Percentiles rank a stretch among this genome's conserved stretches.
Evolutionary conservation across 2,329 filamentous ascomycete species (phyloP).

Genomic region (Trichoderma arundinaceum): DNA sequence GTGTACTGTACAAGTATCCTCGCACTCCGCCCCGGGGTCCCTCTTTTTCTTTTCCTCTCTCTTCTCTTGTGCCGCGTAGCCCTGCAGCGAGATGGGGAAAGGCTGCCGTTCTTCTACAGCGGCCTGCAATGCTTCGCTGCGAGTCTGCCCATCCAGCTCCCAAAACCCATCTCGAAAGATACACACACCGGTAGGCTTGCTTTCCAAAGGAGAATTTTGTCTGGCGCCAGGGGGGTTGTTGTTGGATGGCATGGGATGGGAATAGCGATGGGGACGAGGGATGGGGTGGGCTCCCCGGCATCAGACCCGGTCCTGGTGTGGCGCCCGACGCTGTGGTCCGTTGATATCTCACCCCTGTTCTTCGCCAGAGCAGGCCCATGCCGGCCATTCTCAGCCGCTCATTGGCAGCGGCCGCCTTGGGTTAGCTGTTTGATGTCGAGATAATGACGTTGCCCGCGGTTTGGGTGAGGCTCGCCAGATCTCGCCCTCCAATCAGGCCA

Average conservation of each 20-base stretch:
- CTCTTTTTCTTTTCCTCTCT: background rate
- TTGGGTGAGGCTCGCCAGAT: conserved; percentile 21
- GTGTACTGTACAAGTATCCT: conserved; percentile 5
- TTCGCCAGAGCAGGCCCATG: conserved; percentile 28
- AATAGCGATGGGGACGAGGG: conserved; percentile 8
- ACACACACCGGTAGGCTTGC: conserved; percentile 2
- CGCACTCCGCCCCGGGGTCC: conserved; percentile 2
- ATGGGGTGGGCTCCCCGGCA: conserved; percentile 26
- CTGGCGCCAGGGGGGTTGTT: conserved; percentile 11
- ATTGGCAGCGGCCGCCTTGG: conserved; percentile 25
- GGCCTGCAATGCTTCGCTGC: conserved; percentile 9
- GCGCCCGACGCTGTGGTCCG: conserved; percentile 31
- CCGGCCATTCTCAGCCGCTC: conserved; percentile 18
- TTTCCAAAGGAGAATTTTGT: conserved; percentile 28
- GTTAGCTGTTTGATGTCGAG: conserved; percentile 28
- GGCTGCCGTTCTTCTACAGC: background rate
- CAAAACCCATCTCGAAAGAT: conserved; percentile 8
- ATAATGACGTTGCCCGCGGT: conserved; percentile 30
- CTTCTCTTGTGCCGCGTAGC: background rate
- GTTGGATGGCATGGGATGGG: conserved; percentile 19
- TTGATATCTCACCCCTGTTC: conserved; percentile 26
- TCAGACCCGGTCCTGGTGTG: conserved; percentile 30
- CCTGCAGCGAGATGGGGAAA: conserved; percentile 9
- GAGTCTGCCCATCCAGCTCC: conserved; percentile 21
- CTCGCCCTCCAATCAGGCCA: conserved; percentile 26